A percentile compares a stretch with the other conserved stretches of the same genome.
Conservation (phyloP, 2,329 filamentous ascomycete species). For the Aspergillus sp. region DNA sequence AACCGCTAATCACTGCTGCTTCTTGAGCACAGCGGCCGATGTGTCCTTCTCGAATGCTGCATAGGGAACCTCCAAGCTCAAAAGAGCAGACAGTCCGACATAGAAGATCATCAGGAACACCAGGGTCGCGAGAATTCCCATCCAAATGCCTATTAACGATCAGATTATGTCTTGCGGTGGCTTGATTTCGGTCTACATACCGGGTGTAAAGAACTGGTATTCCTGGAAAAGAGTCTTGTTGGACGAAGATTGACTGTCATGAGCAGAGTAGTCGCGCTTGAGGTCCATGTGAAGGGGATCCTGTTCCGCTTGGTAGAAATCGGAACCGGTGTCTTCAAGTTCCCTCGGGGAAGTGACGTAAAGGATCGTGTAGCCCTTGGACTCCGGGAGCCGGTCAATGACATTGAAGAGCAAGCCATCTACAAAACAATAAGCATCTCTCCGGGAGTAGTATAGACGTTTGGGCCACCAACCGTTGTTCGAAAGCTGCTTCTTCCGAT, state of each 20-base stretch:
- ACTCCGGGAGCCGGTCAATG: conserved; percentile 49
- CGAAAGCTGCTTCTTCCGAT: conserved; percentile 43
- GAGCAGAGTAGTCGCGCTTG: conserved; percentile 62
- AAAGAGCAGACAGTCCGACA: conserved; percentile 73
- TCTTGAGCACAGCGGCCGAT: conserved; percentile 85
- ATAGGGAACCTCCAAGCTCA: conserved; percentile 85
- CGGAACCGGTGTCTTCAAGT: conserved; percentile 31
- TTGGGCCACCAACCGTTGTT: conserved; percentile 44
- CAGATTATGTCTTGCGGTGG: neutral
- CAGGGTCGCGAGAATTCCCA: conserved; percentile 72
- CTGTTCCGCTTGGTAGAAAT: conserved; percentile 64
- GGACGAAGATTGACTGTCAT: conserved; percentile 38
- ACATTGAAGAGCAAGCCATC: conserved; percentile 52
- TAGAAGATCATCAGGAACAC: conserved; percentile 76
- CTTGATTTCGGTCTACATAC: conserved; percentile 46
- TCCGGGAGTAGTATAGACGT: conserved; percentile 6
- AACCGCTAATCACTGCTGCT: conserved; percentile 56
- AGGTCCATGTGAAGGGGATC: conserved; percentile 69
- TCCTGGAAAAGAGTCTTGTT: conserved; percentile 69
- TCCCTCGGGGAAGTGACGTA: conserved; percentile 66
- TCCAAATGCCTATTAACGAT: conserved; percentile 72
- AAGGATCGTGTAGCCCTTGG: conserved; percentile 70
- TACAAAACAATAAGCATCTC: conserved; percentile 21
- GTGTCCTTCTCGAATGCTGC: conserved; percentile 96
- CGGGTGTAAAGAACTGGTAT: conserved; percentile 91